phyloP scores from a whole-genome alignment of 192 early-diverging fungal species.

The Coemansia sp. region DNA sequence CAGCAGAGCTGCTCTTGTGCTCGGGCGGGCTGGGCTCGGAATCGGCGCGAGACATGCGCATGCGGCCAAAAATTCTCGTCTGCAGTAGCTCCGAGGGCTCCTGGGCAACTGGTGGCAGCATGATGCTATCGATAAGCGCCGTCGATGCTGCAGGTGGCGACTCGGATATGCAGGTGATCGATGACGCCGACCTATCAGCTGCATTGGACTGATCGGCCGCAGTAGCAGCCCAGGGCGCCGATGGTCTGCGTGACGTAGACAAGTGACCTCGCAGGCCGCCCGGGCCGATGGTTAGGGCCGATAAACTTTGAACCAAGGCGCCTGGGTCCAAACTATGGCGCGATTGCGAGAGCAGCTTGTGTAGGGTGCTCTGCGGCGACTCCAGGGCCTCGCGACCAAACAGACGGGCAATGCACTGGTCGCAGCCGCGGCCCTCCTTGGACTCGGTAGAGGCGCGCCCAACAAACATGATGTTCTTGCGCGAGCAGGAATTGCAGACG shows the following conservation, averaged over 20 bases:
- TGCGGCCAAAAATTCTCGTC: background rate
- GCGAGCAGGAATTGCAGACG: slow-evolving; percentile 71
- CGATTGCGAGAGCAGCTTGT: slow-evolving; percentile 34
- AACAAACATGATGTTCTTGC: slow-evolving; percentile 56
- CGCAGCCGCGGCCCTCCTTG: slow-evolving; percentile 53
- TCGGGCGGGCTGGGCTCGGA: slow-evolving; percentile 1
- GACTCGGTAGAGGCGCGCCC: slow-evolving; percentile 19
- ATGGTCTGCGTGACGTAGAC: slow-evolving; percentile 13
- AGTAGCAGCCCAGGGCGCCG: slow-evolving; percentile 19
- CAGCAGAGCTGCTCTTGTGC: background rate
- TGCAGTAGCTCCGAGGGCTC: background rate
- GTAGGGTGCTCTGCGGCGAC: slow-evolving; percentile 46
- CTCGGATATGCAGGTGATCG: slow-evolving; percentile 10
- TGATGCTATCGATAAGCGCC: background rate
- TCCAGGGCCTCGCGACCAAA: slow-evolving; percentile 52
- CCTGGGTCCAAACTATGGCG: slow-evolving; percentile 49
- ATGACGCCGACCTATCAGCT: background rate
- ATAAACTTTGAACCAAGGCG: slow-evolving; percentile 39
- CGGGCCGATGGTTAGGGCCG: slow-evolving; percentile 27
- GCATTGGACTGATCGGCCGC: background rate
- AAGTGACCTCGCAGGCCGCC: slow-evolving; percentile 14
- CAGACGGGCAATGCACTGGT: slow-evolving; percentile 53
- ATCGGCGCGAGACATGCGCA: background rate
- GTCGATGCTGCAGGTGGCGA: background rate
- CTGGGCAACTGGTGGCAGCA: slow-evolving; percentile 12